Conservation (phyloP, 1,284 basidiomycete genomes). For the Leccinum subrobustum region DNA sequence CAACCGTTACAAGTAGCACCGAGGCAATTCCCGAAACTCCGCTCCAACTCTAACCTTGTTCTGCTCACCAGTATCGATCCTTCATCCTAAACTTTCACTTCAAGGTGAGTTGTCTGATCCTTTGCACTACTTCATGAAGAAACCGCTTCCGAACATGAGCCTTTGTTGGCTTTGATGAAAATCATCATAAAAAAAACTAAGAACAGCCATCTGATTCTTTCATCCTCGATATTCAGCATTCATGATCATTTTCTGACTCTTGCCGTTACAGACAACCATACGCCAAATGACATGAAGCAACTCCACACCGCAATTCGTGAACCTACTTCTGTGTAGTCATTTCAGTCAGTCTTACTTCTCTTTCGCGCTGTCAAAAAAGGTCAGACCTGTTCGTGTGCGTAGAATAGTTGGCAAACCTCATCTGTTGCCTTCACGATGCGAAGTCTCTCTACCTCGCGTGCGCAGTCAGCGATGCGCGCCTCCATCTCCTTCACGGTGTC, state of each 20-base stretch:
- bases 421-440: conserved; percentile 33
- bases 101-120: conserved; percentile 4
- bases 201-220: conserved; percentile 35
- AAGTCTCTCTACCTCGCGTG: conserved; percentile 32
- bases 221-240: background rate
- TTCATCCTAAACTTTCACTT: too few species aligned
- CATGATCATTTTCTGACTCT: conserved; percentile 13
- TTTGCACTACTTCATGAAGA: conserved; percentile 21
- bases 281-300: background rate
- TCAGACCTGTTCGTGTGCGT: conserved; percentile 10
- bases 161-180: conserved; percentile 33
- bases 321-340: conserved; percentile 17
- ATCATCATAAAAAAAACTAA: conserved; percentile 25
- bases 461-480: conserved; percentile 29
- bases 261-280: conserved; percentile 4
- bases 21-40: conserved; percentile 11
- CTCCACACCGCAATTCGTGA: background rate
- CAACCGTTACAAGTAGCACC: background rate
- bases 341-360: conserved; percentile 24
- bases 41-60: background rate
- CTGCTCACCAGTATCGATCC: background rate
- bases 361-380: conserved; percentile 27
- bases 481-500: conserved; percentile 25
- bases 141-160: conserved; percentile 27
- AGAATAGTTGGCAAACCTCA: conserved; percentile 23